Evolutionary conservation across 1,284 basidiomycete species (phyloP), one percentile per base, ranked within the genome.

Genomic region (Meira nashicola): DNA sequence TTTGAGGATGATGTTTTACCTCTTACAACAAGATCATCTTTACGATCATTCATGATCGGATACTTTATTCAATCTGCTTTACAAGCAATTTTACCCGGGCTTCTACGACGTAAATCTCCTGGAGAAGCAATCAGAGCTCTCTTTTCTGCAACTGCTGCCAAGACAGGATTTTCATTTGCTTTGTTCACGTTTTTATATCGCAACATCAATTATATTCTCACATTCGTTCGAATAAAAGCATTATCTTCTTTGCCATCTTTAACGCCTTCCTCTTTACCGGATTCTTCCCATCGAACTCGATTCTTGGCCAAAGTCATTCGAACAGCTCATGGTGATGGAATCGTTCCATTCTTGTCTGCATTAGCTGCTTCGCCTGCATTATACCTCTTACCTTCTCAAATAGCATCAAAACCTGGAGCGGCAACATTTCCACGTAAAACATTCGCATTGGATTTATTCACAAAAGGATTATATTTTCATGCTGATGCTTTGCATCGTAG

Each of bases 121-220:
- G 10, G 38, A 1, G 59, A 64, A 43, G 66, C 67, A 0, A 47
- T 73, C 23, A 17, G 28, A 2, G 47, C 59, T 5, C 39, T 71
- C 39, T 17, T 68, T 39, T 64, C 67, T 21, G 39, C 60, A 33
- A 58, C 61, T 23, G 64, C 67, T 19, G 15, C 64, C 15, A 62
- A 54, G 8, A 60, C 59, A 14, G 70, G 66, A 21, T 38, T 58
- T 2, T 59, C 61, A 21, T 46, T 72, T 1, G 63, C 61, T 44
- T 58, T 71, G 21, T 74, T 64, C 55, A 60, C 70, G 14, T 49
- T 59, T 25, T 48, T 74, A 17, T 74, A 74, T 55, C 66, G 68
- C 10, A 40, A 58, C 1, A 38, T 68, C 1, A 57, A 68, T 15
- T 50, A 63, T 4, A 52, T 55, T 10, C 33, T 74, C 6, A 61